Percentiles rank a stretch among this genome's conserved stretches.
phyloP scores from a whole-genome alignment of 495 filamentous ascomycete genomes.

The Penicillium lividum region DNA sequence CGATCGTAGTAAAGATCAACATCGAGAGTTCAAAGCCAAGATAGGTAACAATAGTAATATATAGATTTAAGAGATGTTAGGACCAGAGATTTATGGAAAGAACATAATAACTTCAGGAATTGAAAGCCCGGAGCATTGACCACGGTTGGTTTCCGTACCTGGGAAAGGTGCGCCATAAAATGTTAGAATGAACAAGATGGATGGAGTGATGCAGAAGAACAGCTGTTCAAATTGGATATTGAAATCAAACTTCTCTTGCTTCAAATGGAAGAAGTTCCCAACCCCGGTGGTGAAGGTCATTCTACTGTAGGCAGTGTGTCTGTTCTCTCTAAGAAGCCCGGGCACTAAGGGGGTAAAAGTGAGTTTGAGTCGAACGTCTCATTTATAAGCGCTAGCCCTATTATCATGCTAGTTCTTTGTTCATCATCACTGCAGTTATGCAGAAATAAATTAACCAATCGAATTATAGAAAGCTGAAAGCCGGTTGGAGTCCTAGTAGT shows the following conservation, averaged over 20 bases:
- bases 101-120: slow-evolving; percentile 38
- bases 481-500: too few relatives aligned
- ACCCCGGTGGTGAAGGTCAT: slow-evolving; percentile 12
- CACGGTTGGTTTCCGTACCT: slow-evolving; percentile 31
- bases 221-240: slow-evolving; percentile 48
- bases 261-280: slow-evolving; percentile 12
- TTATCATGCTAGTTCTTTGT: too few relatives aligned
- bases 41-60: background rate
- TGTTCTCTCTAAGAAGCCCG: too few relatives aligned
- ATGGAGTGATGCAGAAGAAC: slow-evolving; percentile 46
- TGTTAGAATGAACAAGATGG: slow-evolving; percentile 39
- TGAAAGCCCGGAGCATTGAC: slow-evolving; percentile 36
- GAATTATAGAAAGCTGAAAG: too few relatives aligned
- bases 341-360: too few relatives aligned
- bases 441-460: too few relatives aligned
- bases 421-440: too few relatives aligned
- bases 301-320: background rate
- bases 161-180: slow-evolving; percentile 38
- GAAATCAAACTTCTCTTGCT: slow-evolving; percentile 43
- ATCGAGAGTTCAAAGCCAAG: slow-evolving; percentile 10
- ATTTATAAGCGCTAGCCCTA: too few relatives aligned
- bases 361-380: too few relatives aligned
- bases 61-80: background rate
- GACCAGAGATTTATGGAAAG: slow-evolving; percentile 12
- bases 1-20: slow-evolving; percentile 28